phyloP scores from a whole-genome alignment of 2,329 filamentous ascomycete species.

The Colletotrichum cuscutae region DNA sequence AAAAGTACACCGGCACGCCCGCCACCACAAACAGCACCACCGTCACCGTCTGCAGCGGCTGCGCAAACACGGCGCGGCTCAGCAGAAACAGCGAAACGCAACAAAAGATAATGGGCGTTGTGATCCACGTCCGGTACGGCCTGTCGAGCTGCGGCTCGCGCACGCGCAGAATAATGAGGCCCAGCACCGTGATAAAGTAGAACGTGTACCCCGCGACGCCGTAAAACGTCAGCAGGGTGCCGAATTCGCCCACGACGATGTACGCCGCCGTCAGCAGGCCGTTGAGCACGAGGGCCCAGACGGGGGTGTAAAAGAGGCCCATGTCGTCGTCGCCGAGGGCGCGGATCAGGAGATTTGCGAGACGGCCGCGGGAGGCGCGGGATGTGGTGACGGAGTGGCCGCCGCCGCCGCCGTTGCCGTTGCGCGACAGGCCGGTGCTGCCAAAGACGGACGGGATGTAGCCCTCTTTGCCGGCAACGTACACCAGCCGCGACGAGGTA shows the following conservation, averaged over 20 bases:
- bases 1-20: conserved; percentile 90
- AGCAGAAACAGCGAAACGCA: conserved; percentile 95
- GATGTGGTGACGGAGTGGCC: conserved; percentile 52
- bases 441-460: conserved; percentile 89
- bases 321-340: conserved; percentile 80
- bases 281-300: conserved; percentile 90
- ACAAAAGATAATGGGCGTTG: conserved; percentile 97
- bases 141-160: conserved; percentile 87
- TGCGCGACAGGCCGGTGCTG: conserved; percentile 75
- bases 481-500: conserved; percentile 90
- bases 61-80: conserved; percentile 87
- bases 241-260: conserved; percentile 88
- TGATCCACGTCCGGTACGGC: conserved; percentile 96
- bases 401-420: conserved; percentile 36
- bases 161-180: conserved; percentile 89
- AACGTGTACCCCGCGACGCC: conserved; percentile 97
- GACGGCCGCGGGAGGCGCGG: conserved; percentile 64
- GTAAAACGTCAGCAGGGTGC: conserved; percentile 94
- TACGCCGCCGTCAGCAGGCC: conserved; percentile 78
- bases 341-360: conserved; percentile 67
- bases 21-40: conserved; percentile 87
- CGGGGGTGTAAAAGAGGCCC: conserved; percentile 91
- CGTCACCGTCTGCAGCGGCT: conserved; percentile 88
- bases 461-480: conserved; percentile 93
- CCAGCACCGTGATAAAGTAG: conserved; percentile 95